These are phyloP conservation scores for Diplotaxis tenuifolia DNA, from an alignment of 345 rosid species.

Conservation along the genomic window DNA sequence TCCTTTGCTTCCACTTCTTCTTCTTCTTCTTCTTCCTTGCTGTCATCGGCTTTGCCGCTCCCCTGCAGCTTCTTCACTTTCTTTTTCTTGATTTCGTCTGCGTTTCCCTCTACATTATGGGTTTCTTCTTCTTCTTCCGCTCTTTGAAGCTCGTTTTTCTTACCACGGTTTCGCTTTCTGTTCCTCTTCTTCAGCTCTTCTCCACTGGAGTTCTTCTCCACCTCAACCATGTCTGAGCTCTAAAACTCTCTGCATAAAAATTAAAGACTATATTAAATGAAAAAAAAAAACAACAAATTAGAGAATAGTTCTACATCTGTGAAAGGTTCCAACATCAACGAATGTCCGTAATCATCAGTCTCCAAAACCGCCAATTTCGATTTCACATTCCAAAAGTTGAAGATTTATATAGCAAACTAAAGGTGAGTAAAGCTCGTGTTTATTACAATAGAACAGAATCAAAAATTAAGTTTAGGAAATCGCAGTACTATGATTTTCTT, in stretches of 20 bases:
- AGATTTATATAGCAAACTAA: background rate
- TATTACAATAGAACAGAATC: background rate
- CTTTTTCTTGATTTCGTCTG: conserved; percentile 18
- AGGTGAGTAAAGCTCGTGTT: background rate
- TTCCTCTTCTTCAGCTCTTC: conserved; percentile 44
- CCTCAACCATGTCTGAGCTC: conserved; percentile 32
- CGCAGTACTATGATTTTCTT: background rate
- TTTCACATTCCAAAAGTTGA: background rate
- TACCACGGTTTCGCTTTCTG: conserved; percentile 44
- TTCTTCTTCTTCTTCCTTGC: conserved; percentile 29
- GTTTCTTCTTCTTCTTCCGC: conserved; percentile 30
- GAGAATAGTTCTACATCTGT: too few species aligned
- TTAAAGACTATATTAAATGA: background rate
- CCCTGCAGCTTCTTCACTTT: conserved; percentile 27
- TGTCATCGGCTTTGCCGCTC: conserved; percentile 10
- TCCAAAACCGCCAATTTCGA: background rate
- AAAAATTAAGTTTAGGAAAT: background rate
- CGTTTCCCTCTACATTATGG: conserved; percentile 9
- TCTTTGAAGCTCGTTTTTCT: conserved; percentile 27
- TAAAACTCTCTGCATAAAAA: conserved; percentile 13
- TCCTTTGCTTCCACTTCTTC: conserved; percentile 22
- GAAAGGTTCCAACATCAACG: background rate
- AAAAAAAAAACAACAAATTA: background rate
- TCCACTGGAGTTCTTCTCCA: conserved; percentile 29
- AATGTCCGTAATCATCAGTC: background rate